Evolutionary conservation across 2,329 filamentous ascomycete genomes (phyloP).

Genomic region (Alternaria metachromatica): DNA sequence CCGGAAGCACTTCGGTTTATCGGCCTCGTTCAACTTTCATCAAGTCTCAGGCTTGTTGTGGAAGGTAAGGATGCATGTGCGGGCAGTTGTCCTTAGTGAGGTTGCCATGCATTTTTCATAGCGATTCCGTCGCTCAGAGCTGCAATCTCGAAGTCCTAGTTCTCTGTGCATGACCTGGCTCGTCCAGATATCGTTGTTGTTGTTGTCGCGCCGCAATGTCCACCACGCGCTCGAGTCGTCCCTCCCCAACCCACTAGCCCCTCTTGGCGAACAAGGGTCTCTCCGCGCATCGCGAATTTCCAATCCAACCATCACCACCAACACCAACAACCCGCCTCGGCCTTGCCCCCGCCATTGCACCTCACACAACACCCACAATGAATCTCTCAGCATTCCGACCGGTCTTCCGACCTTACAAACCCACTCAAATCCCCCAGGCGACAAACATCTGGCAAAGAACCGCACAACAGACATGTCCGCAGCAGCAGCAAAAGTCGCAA

Average conservation of each 20-base stretch:
- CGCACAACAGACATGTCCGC: constrained; percentile 17
- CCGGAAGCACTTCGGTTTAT: background rate
- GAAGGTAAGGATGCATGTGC: fast-evolving
- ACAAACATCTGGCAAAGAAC: constrained; percentile 12
- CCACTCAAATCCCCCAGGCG: constrained; percentile 15
- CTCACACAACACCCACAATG: constrained; percentile 26
- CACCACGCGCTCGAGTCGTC: background rate
- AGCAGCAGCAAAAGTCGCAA: background rate
- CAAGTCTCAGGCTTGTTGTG: background rate
- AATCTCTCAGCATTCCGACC: constrained; percentile 36
- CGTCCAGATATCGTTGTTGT: background rate
- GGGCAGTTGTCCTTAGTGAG: background rate
- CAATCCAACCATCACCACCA: background rate
- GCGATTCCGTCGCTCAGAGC: background rate
- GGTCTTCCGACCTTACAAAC: constrained; percentile 25
- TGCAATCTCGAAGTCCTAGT: fast-evolving
- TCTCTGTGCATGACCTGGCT: background rate
- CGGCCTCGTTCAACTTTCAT: background rate
- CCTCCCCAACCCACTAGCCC: background rate
- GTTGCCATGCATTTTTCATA: background rate
- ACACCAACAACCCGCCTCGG: background rate
- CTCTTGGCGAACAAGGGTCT: background rate
- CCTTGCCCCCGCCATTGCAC: background rate
- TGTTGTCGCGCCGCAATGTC: background rate
- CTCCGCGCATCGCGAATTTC: constrained; percentile 1